Conservation (phyloP, 805 yeast species). For the Candida insectorum region DNA sequence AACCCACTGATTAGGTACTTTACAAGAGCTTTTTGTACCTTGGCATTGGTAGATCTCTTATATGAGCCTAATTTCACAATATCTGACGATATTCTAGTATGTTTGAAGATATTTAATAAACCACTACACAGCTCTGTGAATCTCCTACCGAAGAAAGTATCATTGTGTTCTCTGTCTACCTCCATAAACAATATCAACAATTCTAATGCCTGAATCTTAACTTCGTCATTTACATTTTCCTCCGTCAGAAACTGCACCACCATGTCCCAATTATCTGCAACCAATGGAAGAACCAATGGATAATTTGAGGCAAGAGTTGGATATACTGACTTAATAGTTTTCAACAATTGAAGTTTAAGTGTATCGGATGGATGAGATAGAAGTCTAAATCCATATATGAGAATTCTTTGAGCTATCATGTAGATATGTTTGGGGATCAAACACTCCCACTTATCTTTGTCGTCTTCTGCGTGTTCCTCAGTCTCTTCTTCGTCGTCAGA, state of each 20-base stretch:
- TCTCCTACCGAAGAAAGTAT: conserved; percentile 45
- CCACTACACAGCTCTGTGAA: conserved; percentile 46
- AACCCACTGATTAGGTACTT: conserved; percentile 33
- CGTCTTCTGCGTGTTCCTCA: conserved; percentile 12
- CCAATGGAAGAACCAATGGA: conserved; percentile 26
- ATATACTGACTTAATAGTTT: conserved; percentile 33
- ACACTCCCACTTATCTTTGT: conserved; percentile 53
- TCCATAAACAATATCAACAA: conserved; percentile 23
- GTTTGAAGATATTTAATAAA: conserved; percentile 1
- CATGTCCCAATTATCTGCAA: conserved; percentile 33
- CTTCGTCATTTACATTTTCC: conserved; percentile 4
- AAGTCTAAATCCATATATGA: conserved; percentile 65
- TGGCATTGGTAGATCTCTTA: conserved; percentile 1
- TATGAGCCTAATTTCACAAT: conserved; percentile 2
- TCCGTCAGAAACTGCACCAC: conserved; percentile 9
- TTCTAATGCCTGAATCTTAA: conserved; percentile 23
- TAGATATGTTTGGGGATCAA: conserved; percentile 64
- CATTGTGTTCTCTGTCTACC: conserved; percentile 34
- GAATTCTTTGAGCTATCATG: conserved; percentile 54
- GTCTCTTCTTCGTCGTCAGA: conserved; percentile 30
- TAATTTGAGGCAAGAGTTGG: conserved; percentile 31
- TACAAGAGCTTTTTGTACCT: conserved; percentile 4
- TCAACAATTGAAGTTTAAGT: conserved; percentile 55
- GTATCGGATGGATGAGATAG: conserved; percentile 63
- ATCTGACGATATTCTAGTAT: conserved; percentile 1